Evolutionary conservation across 2,329 filamentous ascomycete genomes (phyloP), one percentile per base, ranked within the genome.

Genomic region (Arthroderma uncinatum): DNA sequence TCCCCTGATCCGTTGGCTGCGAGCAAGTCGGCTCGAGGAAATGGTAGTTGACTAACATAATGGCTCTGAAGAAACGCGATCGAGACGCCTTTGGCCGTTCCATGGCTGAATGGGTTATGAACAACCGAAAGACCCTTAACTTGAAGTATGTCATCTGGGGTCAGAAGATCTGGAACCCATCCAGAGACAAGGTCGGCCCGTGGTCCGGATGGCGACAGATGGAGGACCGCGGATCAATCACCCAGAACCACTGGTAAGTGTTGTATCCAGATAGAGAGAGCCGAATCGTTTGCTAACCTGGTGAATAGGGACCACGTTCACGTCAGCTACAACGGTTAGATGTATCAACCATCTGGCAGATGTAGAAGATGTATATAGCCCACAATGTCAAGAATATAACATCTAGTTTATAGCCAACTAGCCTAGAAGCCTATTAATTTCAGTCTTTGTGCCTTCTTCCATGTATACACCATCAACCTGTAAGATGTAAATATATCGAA

Each of bases 121-220:
- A 71, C 33, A 74, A 78, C 60, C 68, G 70, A 12, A 62, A 47
- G 25, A 36, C 65, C 4, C 68, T 77, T 6, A 71, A 73, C 57
- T 64, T 78, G 62, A 77, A 75, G 64, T 78, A 78, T 59, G 70
- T 78, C 52, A 78, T 78, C 61, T 78, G 75, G 75, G 76, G 75
- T 16, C 76, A 78, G 66, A 71, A 68, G 59, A 78, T 78, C 62
- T 78, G 75, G 76, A 71, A 67, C 53, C 64, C 70, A 3, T 60
- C 63, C 39, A 73, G 76, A 21, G 57, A 54, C 9, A 69, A 28
- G n/a, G 56, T 71, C 37, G 70, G 66, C 60, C 58, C 67, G 16
- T 78, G 75, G 75, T 64, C 64, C 19, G 65, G 62, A 34, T 78
- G 76, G 76, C 67, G 71, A 30, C 62, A 62, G 34, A 75, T 76